Conservation (phyloP, 805 yeast species). For the Metschnikowia reukaufii region DNA sequence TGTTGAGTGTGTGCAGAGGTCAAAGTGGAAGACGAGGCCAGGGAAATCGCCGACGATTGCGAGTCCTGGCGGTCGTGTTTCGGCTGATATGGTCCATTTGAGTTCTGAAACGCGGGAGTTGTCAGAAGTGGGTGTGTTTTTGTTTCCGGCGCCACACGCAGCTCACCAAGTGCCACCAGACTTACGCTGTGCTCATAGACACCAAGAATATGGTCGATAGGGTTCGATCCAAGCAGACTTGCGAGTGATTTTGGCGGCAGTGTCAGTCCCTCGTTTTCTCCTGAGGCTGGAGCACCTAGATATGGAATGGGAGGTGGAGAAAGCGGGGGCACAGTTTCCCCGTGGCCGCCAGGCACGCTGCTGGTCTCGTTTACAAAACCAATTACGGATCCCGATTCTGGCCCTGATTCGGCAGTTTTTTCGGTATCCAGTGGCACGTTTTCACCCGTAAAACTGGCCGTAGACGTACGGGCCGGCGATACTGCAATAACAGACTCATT, state of each 20-base stretch:
- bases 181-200: slow-evolving; percentile 30
- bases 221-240: slow-evolving; percentile 24
- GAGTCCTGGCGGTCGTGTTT: slow-evolving; percentile 35
- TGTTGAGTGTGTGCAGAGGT: slow-evolving; percentile 29
- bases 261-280: background rate
- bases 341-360: too few species aligned
- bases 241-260: slow-evolving; percentile 25
- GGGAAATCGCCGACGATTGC: slow-evolving; percentile 36
- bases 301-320: background rate
- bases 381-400: too few species aligned
- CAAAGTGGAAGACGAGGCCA: slow-evolving; percentile 32
- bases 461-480: slow-evolving; percentile 18
- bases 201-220: slow-evolving; percentile 31
- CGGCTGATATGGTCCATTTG: background rate
- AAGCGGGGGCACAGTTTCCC: too few species aligned
- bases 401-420: too few species aligned
- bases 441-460: too few species aligned
- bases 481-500: slow-evolving; percentile 26
- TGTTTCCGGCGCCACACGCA: background rate
- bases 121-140: slow-evolving; percentile 1
- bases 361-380: too few species aligned
- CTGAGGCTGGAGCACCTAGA: background rate
- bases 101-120: slow-evolving; percentile 7
- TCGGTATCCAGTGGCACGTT: too few species aligned
- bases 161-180: slow-evolving; percentile 17